phyloP scores from a whole-genome alignment of 768 basidiomycete species.

The Coprinopsis cinerea region DNA sequence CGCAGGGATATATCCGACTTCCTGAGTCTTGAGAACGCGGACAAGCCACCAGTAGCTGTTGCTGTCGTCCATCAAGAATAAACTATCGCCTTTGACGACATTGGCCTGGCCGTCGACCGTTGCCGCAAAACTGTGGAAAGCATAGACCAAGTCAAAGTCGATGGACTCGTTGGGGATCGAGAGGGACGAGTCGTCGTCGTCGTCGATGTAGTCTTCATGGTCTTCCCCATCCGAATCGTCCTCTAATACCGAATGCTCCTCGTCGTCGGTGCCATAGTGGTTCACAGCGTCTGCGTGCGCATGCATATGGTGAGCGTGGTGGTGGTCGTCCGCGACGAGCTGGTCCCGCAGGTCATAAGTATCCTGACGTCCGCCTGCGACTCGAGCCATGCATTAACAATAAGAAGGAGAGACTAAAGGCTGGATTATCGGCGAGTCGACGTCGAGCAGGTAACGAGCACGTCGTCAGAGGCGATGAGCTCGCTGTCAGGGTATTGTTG shows the following conservation, averaged over 20 bases:
- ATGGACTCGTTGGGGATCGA: conserved; percentile 90
- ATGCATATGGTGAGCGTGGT: conserved; percentile 38
- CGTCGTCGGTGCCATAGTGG: conserved; percentile 43
- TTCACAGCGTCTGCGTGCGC: conserved; percentile 38
- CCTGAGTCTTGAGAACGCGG: conserved; percentile 95
- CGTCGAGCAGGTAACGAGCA: no score
- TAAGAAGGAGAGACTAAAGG: not conserved
- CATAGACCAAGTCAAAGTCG: conserved; percentile 89
- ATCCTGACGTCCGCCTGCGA: conserved; percentile 34
- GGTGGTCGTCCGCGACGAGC: conserved; percentile 44
- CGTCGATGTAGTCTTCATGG: conserved; percentile 63
- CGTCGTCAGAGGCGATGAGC: not conserved
- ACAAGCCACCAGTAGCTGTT: conserved; percentile 99
- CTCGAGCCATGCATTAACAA: conserved; percentile 5
- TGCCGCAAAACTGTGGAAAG: conserved; percentile 94
- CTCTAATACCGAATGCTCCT: conserved; percentile 81
- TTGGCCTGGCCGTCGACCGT: conserved; percentile 99
- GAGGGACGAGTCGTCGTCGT: conserved; percentile 76
- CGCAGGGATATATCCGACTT: conserved; percentile 97
- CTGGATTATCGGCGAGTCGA: not conserved
- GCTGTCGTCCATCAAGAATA: conserved; percentile 95
- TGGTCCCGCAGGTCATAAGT: conserved; percentile 71
- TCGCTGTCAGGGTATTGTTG: not conserved
- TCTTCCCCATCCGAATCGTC: conserved; percentile 78
- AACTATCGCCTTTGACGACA: conserved; percentile 95